These are phyloP conservation scores for Talaromyces adpressus DNA, from an alignment of 495 filamentous ascomycete species.

Conservation along the genomic window DNA sequence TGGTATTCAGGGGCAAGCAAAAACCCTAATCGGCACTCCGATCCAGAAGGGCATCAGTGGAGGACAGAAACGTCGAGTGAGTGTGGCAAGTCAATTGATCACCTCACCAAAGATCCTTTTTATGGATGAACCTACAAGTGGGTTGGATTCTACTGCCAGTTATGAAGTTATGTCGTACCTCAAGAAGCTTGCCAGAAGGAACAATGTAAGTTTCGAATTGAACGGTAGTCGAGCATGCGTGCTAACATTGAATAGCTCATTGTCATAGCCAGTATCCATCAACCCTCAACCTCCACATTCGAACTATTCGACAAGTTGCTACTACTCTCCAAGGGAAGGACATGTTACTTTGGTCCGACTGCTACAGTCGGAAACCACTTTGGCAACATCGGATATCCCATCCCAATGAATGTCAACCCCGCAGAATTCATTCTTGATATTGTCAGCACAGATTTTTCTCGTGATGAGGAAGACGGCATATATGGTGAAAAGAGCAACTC, in stretches of 20 bases:
- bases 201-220: slow-evolving; percentile 45
- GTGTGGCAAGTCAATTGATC: slow-evolving; percentile 71
- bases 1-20: slow-evolving; percentile 54
- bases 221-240: neutral
- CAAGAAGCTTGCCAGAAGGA: slow-evolving; percentile 52
- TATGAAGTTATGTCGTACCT: slow-evolving; percentile 62
- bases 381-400: slow-evolving; percentile 42
- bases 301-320: slow-evolving; percentile 72
- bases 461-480: slow-evolving; percentile 30
- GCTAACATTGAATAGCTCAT: slow-evolving; percentile 39
- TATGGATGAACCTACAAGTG: slow-evolving; percentile 75
- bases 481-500: neutral
- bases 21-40: slow-evolving; percentile 68
- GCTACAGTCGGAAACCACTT: slow-evolving; percentile 49
- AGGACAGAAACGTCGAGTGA: slow-evolving; percentile 72
- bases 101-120: slow-evolving; percentile 73
- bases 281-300: slow-evolving; percentile 71
- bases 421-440: slow-evolving; percentile 72
- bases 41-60: slow-evolving; percentile 73
- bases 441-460: slow-evolving; percentile 66
- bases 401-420: slow-evolving; percentile 65
- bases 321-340: slow-evolving; percentile 60
- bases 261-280: slow-evolving; percentile 74
- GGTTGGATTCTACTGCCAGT: slow-evolving; percentile 64
- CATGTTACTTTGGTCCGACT: slow-evolving; percentile 62